Conservation (phyloP, 2,329 filamentous ascomycete species). For the Cytospora leucostoma region DNA sequence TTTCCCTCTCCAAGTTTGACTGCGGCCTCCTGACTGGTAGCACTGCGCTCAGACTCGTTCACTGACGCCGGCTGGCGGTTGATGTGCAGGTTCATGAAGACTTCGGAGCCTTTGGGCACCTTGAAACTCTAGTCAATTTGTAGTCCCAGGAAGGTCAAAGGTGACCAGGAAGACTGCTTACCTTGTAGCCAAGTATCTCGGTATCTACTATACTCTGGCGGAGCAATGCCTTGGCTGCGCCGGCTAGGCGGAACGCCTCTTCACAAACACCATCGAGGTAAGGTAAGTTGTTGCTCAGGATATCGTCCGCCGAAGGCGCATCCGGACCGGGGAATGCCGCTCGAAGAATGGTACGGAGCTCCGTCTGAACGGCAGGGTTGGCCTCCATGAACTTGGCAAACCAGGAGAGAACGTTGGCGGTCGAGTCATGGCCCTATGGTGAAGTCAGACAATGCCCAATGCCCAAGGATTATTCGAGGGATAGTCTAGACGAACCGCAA, state of each 20-base stretch:
- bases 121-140: not conserved
- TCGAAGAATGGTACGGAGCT: constrained; percentile 27
- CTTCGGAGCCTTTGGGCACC: constrained; percentile 42
- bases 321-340: constrained; percentile 33
- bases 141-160: not conserved
- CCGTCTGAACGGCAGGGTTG: constrained; percentile 19
- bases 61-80: constrained; percentile 30
- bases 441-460: constrained; percentile 33
- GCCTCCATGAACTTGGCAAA: constrained; percentile 30
- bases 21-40: constrained; percentile 34
- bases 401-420: constrained; percentile 40
- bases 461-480: constrained; percentile 35
- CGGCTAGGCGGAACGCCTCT: constrained; percentile 40
- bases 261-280: constrained; percentile 47
- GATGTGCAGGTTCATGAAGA: constrained; percentile 31
- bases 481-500: constrained; percentile 29
- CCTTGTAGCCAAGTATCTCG: constrained; percentile 40
- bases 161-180: not conserved
- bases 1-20: constrained; percentile 34
- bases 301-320: constrained; percentile 36
- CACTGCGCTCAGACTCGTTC: constrained; percentile 35
- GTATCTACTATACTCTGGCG: constrained; percentile 42
- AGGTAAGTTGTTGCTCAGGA: constrained; percentile 36
- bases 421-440: constrained; percentile 47
- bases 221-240: constrained; percentile 32